A percentile compares a stretch with the other conserved stretches of the same genome.
Evolutionary conservation across 495 filamentous ascomycete genomes (phyloP).

Genomic region (Penicillium parvum): DNA sequence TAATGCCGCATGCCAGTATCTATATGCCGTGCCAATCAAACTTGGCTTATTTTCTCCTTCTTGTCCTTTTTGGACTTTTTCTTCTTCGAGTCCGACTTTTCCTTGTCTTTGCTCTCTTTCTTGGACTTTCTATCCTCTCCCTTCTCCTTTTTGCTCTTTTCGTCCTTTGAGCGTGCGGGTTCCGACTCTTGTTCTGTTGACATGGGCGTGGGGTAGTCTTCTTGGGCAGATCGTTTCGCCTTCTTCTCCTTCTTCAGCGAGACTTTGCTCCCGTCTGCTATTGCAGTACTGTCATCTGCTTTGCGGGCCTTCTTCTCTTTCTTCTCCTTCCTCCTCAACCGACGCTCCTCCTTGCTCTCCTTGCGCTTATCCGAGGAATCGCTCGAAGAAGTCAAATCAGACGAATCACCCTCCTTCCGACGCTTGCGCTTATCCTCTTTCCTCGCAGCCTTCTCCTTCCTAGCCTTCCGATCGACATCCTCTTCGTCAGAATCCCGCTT

Average conservation of each 20-base stretch:
- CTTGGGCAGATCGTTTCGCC: slow-evolving; percentile 22
- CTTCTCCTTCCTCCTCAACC: slow-evolving; percentile 21
- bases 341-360: slow-evolving; percentile 26
- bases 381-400: slow-evolving; percentile 12
- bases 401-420: slow-evolving; percentile 24
- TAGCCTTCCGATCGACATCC: slow-evolving; percentile 9
- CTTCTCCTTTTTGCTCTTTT: slow-evolving; percentile 11
- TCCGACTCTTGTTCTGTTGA: slow-evolving; percentile 32
- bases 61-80: slow-evolving; percentile 37
- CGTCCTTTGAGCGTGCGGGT: slow-evolving; percentile 2
- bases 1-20: slow-evolving; percentile 20
- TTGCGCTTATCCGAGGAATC: slow-evolving; percentile 20
- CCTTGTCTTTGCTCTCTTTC: slow-evolving; percentile 23
- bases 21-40: slow-evolving; percentile 15
- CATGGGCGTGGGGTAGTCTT: slow-evolving; percentile 38
- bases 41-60: slow-evolving; percentile 30
- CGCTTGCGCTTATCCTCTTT: slow-evolving; percentile 37
- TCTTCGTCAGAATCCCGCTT: slow-evolving; percentile 19
- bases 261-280: slow-evolving; percentile 13
- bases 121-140: slow-evolving; percentile 10
- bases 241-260: slow-evolving; percentile 17
- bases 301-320: slow-evolving; percentile 34
- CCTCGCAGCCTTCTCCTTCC: slow-evolving; percentile 20
- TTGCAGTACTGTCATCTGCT: slow-evolving; percentile 19
- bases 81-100: slow-evolving; percentile 20